These are phyloP conservation scores for Flaveria bidentis DNA, from an alignment of 129 eudicot genomes.

Conservation along the genomic window DNA sequence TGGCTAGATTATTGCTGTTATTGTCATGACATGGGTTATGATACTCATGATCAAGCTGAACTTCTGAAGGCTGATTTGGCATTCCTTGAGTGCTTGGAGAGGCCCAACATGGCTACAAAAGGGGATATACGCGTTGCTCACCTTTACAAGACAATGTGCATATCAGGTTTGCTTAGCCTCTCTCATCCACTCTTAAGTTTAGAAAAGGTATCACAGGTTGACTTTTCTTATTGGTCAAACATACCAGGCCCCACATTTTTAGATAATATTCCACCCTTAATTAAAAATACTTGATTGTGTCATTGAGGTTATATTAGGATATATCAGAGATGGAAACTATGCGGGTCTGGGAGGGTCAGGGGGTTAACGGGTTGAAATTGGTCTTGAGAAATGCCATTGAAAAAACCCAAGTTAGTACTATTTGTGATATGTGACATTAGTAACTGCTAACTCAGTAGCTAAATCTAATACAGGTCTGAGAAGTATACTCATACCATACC, in stretches of 20 bases:
- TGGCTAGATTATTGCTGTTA: conserved; percentile 98
- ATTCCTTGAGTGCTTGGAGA: conserved; percentile 92
- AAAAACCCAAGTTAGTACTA: background rate
- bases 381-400: background rate
- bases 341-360: background rate
- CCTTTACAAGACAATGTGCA: conserved; percentile 82
- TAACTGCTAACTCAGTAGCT: background rate
- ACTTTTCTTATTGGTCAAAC: conserved; percentile 6
- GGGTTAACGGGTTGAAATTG: background rate
- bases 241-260: background rate
- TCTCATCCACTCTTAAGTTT: background rate
- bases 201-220: background rate
- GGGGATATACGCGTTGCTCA: conserved; percentile 76
- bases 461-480: conserved; percentile 62
- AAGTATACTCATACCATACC: conserved; percentile 76
- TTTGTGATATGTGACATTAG: background rate
- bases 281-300: background rate
- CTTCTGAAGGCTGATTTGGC: conserved; percentile 93
- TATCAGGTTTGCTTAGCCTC: conserved; percentile 56
- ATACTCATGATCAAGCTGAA: conserved; percentile 86
- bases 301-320: background rate
- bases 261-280: background rate
- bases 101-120: conserved; percentile 61
- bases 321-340: background rate
- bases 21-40: conserved; percentile 97